Evolutionary conservation across 192 early-diverging fungal genomes (phyloP).

Genomic region (Pilobolus umbonatus): DNA sequence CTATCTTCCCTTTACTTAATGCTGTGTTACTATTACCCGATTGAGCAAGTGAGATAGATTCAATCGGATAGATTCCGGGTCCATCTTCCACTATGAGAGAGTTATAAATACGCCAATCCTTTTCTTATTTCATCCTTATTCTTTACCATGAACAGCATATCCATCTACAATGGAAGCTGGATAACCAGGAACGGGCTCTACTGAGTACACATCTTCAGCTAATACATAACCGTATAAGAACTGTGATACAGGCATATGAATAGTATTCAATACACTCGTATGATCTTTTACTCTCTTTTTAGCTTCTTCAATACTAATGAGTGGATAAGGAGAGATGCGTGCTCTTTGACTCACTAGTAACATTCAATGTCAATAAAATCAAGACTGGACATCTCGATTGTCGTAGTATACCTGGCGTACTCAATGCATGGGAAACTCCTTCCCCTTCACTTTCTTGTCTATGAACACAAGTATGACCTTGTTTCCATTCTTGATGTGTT

Average conservation of each 20-base stretch:
- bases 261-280: conserved; percentile 28
- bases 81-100: conserved; percentile 76
- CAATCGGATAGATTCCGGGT: conserved; percentile 72
- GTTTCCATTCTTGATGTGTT: conserved; percentile 49
- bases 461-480: conserved; percentile 40
- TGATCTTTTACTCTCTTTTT: conserved; percentile 45
- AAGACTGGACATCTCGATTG: no score
- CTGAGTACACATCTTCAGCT: conserved; percentile 68
- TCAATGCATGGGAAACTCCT: no score
- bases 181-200: conserved; percentile 78
- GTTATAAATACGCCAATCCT: no score
- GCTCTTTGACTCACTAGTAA: no score
- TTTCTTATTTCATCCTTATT: neutral
- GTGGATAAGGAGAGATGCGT: conserved; percentile 79
- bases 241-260: conserved; percentile 38
- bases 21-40: conserved; percentile 1
- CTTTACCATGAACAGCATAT: conserved; percentile 80
- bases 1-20: conserved; percentile 59
- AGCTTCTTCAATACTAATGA: conserved; percentile 70
- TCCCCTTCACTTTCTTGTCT: conserved; percentile 13
- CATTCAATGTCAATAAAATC: neutral
- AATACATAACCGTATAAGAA: conserved; percentile 60
- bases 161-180: conserved; percentile 90
- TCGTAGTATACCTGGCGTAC: conserved; percentile 15
- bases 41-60: conserved; percentile 55